phyloP scores from a whole-genome alignment of 1,284 basidiomycete genomes.

The Inonotus obliquus region DNA sequence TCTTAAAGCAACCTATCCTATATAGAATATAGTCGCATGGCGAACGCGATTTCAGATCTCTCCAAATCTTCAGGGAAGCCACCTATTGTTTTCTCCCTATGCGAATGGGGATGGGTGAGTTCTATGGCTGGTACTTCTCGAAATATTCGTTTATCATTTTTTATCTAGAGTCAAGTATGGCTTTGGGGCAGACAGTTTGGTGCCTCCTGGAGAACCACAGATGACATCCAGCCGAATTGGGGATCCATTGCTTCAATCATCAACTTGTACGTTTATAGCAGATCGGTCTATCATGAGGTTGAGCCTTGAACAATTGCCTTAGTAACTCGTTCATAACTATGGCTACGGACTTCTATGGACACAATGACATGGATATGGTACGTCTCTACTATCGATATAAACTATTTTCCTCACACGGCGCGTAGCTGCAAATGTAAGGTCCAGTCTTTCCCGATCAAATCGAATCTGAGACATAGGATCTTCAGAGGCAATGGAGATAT shows the following conservation, averaged over 20 bases:
- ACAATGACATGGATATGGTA: constrained; percentile 59
- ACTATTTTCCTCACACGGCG: too few species aligned
- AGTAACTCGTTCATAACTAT: constrained; percentile 45
- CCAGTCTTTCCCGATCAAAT: too few species aligned
- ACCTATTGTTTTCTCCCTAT: constrained; percentile 45
- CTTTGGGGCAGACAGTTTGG: constrained; percentile 49
- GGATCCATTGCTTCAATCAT: constrained; percentile 36
- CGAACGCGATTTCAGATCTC: constrained; percentile 40
- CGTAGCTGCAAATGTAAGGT: constrained; percentile 50
- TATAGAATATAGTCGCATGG: constrained; percentile 45
- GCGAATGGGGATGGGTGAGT: constrained; percentile 48
- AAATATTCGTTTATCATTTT: not conserved
- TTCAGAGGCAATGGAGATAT: constrained; percentile 54
- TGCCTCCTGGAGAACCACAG: constrained; percentile 56
- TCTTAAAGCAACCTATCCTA: not conserved
- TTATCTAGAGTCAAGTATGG: constrained; percentile 52
- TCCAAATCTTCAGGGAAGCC: constrained; percentile 34
- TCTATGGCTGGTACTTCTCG: not conserved
- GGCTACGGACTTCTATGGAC: constrained; percentile 56
- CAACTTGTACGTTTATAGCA: constrained; percentile 32
- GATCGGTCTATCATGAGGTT: constrained; percentile 34
- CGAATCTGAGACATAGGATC: not conserved
- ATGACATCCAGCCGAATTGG: constrained; percentile 43
- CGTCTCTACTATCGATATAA: too few species aligned
- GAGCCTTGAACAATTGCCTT: constrained; percentile 27